These are phyloP conservation scores for Psidium guajava DNA, from an alignment of 345 rosid genomes.

Conservation along the genomic window DNA sequence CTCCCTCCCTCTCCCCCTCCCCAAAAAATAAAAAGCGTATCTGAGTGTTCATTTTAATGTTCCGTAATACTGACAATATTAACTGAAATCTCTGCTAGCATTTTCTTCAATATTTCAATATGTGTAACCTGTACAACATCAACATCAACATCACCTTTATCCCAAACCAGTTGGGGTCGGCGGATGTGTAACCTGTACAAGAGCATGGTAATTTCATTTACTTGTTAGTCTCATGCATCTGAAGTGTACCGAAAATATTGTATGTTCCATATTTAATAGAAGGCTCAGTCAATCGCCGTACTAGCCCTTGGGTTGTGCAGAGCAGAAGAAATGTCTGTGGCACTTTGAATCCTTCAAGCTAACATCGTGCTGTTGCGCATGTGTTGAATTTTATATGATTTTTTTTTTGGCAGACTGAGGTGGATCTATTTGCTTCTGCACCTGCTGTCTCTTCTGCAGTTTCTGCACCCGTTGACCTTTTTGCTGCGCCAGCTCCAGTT, in stretches of 20 bases:
- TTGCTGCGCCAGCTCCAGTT: conserved; percentile 42
- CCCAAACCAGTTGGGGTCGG: no score
- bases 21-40: no score
- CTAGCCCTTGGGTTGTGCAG: not conserved
- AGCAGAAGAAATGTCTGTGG: not conserved
- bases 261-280: not conserved
- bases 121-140: not conserved
- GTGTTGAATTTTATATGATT: not conserved
- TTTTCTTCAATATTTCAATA: not conserved
- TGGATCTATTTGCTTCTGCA: conserved; percentile 44
- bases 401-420: conserved; percentile 28
- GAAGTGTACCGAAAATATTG: not conserved
- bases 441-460: conserved; percentile 34
- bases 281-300: not conserved
- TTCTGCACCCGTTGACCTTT: conserved; percentile 50
- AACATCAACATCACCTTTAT: no score
- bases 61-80: no score
- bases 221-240: not conserved
- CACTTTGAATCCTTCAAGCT: not conserved
- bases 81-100: not conserved
- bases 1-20: no score
- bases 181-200: not conserved
- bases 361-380: not conserved
- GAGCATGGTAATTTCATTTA: not conserved
- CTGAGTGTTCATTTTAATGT: no score